Percentiles rank a stretch among this genome's conserved stretches.
Evolutionary conservation across 257 asterid species (phyloP).

Genomic region (Ocimum tenuiflorum): DNA sequence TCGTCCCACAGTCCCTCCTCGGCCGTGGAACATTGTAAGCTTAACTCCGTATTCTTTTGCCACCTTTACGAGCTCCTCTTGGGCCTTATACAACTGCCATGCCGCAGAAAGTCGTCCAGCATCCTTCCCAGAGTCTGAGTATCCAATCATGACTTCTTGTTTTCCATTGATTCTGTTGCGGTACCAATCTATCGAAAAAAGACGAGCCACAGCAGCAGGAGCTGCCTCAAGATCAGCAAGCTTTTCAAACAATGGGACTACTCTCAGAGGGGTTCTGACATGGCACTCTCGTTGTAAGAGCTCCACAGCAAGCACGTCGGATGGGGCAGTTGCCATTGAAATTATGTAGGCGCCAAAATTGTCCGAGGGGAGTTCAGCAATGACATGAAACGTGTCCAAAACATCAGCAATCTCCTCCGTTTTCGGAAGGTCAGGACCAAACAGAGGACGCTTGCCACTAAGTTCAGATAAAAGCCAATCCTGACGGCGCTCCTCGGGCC

Average conservation of each 20-base stretch:
- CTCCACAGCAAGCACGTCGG: slow-evolving; percentile 94
- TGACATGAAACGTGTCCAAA: slow-evolving; percentile 65
- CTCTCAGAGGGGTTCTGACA: slow-evolving; percentile 63
- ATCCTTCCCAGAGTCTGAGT: slow-evolving; percentile 93
- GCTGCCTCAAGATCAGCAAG: slow-evolving; percentile 91
- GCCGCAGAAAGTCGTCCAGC: slow-evolving; percentile 98
- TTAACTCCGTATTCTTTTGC: slow-evolving; percentile 78
- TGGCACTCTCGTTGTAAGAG: slow-evolving; percentile 84
- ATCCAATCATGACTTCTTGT: slow-evolving; percentile 97
- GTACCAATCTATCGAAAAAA: slow-evolving; percentile 89
- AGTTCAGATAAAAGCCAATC: slow-evolving; percentile 92
- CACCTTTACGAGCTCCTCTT: slow-evolving; percentile 82
- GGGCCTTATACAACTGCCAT: slow-evolving; percentile 90
- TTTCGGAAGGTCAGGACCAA: slow-evolving; percentile 81
- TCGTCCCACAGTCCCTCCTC: slow-evolving; percentile 91
- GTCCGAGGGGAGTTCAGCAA: slow-evolving; percentile 77
- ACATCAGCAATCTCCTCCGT: slow-evolving; percentile 90
- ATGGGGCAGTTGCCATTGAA: slow-evolving; percentile 93
- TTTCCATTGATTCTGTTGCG: slow-evolving; percentile 64
- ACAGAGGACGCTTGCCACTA: slow-evolving; percentile 76
- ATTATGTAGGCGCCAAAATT: slow-evolving; percentile 84
- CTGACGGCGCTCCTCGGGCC: slow-evolving; percentile 81
- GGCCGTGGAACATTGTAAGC: slow-evolving; percentile 90
- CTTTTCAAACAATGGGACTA: slow-evolving; percentile 80
- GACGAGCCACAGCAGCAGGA: slow-evolving; percentile 81